These are phyloP conservation scores for Aegilops longissima DNA, from an alignment of 176 grass and related monocot species.

Conservation along the genomic window DNA sequence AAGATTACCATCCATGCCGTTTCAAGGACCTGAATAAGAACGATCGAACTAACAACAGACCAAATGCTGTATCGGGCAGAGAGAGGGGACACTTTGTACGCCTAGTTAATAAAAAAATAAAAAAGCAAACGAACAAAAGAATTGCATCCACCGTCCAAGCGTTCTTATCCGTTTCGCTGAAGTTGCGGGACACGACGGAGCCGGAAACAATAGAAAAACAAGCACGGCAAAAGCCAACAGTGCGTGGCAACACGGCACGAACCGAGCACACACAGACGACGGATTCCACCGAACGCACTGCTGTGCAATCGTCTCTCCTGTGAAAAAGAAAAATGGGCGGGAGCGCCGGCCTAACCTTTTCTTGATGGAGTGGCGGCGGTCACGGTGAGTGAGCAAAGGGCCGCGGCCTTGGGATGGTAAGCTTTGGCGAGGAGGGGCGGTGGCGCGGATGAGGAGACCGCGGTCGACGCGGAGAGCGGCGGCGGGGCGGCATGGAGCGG, in stretches of 20 bases:
- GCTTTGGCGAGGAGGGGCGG: conserved; percentile 4
- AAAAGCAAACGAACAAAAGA: not conserved
- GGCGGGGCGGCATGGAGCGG: conserved; percentile 38
- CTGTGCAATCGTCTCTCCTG: not conserved
- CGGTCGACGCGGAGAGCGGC: conserved; percentile 6
- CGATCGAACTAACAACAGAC: not conserved
- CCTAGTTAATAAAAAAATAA: not conserved
- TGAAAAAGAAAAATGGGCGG: not conserved
- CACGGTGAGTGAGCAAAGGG: conserved; percentile 32
- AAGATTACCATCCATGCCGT: conserved; percentile 37
- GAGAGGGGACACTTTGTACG: not conserved
- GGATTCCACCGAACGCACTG: not conserved
- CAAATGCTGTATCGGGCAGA: not conserved
- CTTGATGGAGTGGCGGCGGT: conserved; percentile 21
- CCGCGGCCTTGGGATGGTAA: conserved; percentile 5
- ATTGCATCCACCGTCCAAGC: not conserved
- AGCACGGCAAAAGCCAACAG: not conserved
- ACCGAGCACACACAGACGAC: not conserved
- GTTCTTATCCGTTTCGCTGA: conserved; percentile 23
- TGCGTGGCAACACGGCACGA: not conserved
- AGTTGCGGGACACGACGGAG: not conserved
- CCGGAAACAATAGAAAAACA: not conserved
- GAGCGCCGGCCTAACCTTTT: conserved; percentile 32
- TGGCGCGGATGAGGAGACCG: not conserved
- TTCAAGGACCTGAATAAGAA: not conserved